phyloP scores from a whole-genome alignment of 805 yeast genomes.

The Pichia exigua region DNA sequence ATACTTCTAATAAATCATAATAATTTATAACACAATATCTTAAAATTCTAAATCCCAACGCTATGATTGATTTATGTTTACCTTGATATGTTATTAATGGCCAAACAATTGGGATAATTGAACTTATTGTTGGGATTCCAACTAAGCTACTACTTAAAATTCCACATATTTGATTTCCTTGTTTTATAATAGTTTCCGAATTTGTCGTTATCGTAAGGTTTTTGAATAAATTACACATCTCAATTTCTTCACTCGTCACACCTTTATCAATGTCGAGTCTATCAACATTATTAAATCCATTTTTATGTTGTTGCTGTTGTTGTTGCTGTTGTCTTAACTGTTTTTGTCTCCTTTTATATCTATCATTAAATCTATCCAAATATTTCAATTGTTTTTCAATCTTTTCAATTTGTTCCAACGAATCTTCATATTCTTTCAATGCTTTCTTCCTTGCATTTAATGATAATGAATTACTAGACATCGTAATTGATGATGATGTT shows the following conservation, averaged over 20 bases:
- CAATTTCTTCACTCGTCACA: background rate
- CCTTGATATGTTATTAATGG: constrained; percentile 6
- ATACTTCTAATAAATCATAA: constrained; percentile 1
- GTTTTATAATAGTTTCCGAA: background rate
- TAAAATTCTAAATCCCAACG: constrained; percentile 9
- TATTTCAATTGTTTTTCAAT: constrained; percentile 2
- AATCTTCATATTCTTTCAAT: constrained; percentile 6
- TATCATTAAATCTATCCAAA: background rate
- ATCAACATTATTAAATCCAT: background rate
- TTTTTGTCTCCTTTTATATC: background rate
- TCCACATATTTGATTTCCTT: constrained; percentile 4
- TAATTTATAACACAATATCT: constrained; percentile 1
- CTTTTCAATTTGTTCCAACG: constrained; percentile 2
- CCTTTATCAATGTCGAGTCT: background rate
- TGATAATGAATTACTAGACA: background rate
- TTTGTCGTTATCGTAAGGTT: background rate
- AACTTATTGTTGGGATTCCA: background rate
- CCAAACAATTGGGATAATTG: constrained; percentile 3
- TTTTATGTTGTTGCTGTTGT: background rate
- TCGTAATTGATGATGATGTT: too few species aligned
- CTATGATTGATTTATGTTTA: constrained; percentile 1
- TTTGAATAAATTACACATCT: background rate
- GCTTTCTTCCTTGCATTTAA: constrained; percentile 2
- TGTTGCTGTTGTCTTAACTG: background rate
- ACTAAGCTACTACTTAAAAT: background rate